These are phyloP conservation scores for Penicillium sp. DNA, from an alignment of 2,329 filamentous ascomycete species.

Conservation along the genomic window DNA sequence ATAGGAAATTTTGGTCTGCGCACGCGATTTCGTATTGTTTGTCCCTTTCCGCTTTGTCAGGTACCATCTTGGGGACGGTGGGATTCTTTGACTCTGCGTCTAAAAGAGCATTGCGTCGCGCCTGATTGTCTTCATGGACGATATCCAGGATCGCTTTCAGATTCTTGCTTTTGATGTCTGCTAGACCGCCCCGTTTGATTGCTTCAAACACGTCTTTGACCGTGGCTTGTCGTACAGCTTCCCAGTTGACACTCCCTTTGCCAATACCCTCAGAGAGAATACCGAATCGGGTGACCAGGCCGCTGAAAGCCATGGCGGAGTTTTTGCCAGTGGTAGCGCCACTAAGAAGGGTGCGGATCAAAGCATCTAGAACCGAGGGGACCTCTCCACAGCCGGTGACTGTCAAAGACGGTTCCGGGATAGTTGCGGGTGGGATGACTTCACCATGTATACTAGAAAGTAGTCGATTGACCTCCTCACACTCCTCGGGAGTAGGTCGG, in stretches of 20 bases:
- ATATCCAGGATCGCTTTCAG: slow-evolving; percentile 75
- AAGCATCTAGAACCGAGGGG: slow-evolving; percentile 64
- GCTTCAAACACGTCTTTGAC: slow-evolving; percentile 65
- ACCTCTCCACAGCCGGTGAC: slow-evolving; percentile 72
- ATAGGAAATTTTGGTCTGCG: slow-evolving; percentile 62
- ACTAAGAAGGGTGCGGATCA: slow-evolving; percentile 64
- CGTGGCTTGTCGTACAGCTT: slow-evolving; percentile 64
- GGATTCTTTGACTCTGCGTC: slow-evolving; percentile 46
- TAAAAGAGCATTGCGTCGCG: slow-evolving; percentile 54
- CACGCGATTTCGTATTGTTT: slow-evolving; percentile 61
- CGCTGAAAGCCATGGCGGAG: slow-evolving; percentile 66
- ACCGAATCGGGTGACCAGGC: slow-evolving; percentile 66
- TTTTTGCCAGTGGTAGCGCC: slow-evolving; percentile 63
- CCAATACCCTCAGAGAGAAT: slow-evolving; percentile 63
- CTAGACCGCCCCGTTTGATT: slow-evolving; percentile 71
- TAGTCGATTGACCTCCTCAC: slow-evolving; percentile 67
- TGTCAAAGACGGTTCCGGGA: slow-evolving; percentile 69
- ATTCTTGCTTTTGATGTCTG: slow-evolving; percentile 68
- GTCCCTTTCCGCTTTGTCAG: slow-evolving; percentile 46
- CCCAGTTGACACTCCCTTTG: slow-evolving; percentile 74
- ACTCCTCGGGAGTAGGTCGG: slow-evolving; percentile 68
- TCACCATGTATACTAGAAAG: slow-evolving; percentile 68
- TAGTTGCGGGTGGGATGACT: slow-evolving; percentile 63
- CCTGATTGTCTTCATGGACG: slow-evolving; percentile 68
- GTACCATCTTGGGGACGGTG: slow-evolving; percentile 19